Percentiles rank a stretch among this genome's conserved stretches.
These are phyloP conservation scores for Lasiosphaeria ovina DNA, from an alignment of 495 filamentous ascomycete genomes.

Conservation along the genomic window DNA sequence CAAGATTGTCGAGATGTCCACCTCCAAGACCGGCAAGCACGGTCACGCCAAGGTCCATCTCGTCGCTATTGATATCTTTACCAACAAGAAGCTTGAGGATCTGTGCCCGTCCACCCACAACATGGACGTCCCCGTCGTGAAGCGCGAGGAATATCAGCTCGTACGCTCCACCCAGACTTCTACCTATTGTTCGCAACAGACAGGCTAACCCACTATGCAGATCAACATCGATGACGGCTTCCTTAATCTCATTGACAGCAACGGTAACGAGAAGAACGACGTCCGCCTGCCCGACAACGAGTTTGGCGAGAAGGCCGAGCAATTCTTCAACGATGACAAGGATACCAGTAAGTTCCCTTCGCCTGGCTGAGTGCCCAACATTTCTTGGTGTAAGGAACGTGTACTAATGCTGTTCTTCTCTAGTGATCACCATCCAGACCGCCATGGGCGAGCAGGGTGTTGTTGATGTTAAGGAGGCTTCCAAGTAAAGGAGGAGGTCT, in stretches of 20 bases:
- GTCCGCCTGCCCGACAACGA: slow-evolving; percentile 92
- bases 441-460: slow-evolving; percentile 94
- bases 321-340: slow-evolving; percentile 69
- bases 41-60: slow-evolving; percentile 99
- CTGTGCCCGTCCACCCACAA: slow-evolving; percentile 99
- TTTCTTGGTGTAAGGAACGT: background rate
- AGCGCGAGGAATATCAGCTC: slow-evolving; percentile 86
- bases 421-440: slow-evolving; percentile 86
- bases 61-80: slow-evolving; percentile 97
- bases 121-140: slow-evolving; percentile 97
- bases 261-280: slow-evolving; percentile 85
- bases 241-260: slow-evolving; percentile 81
- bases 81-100: slow-evolving; percentile 98
- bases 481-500: slow-evolving; percentile 33
- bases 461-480: slow-evolving; percentile 91
- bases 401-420: background rate
- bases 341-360: slow-evolving; percentile 70
- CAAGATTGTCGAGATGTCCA: slow-evolving; percentile 99
- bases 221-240: slow-evolving; percentile 88
- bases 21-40: slow-evolving; percentile 99
- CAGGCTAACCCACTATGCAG: slow-evolving; percentile 39
- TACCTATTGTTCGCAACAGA: background rate
- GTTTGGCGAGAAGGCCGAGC: slow-evolving; percentile 73
- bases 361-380: background rate
- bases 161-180: slow-evolving; percentile 52